Base-by-base conservation (phyloP, 192 early-diverging fungal species). In the Linnemannia elongata region DNA sequence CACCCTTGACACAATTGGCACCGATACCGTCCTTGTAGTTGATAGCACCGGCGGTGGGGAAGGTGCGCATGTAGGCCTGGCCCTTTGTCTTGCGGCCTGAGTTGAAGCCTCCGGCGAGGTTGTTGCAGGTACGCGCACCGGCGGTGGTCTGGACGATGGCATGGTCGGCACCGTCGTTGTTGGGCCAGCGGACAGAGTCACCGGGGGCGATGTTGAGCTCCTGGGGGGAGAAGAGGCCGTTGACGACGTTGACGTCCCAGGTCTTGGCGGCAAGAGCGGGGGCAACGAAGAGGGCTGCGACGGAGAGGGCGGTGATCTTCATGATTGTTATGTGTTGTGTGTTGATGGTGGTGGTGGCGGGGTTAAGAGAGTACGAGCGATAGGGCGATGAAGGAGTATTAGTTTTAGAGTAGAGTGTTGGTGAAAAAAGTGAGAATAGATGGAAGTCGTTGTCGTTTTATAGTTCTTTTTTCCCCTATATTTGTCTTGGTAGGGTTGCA, bases 221-320 rank as follows among this genome's bases (percentile, higher is more conserved):
- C n/a, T 82, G 68, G 15, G 81, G 81, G 15, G 69, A 72, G 69
- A 77, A 77, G 0, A 24, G 38, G 75, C 81, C 81, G 57, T 82
- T 82, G 55, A 68, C 66, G 35, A 63, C 0, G 70, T 73, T 77
- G 75, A 82, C 76, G 27, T 82, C 81, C 70, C 71, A 77, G 30
- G 76, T 77, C 71, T 76, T 82, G 74, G 70, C 81, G 13, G 75
- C 81, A n/a, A 82, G 66, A 55, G 33, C 81, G 18, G 81, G 81
- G 33, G 75, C 81, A 17, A 75, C 70, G 18, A 73, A 47, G 75
- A 71, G 75, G 45, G 76, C 75, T 1, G 45, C 33, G 22, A 76
- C 49, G 27, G 49, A 10, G 52, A 82, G 39, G 36, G 80, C 8
- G n/a, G 69, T 8, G 74, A 82, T 27, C 47, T 82, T 75, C 74